These are phyloP conservation scores for Carpinus fangiana DNA, from an alignment of 306 rosid genomes.

Conservation along the genomic window DNA sequence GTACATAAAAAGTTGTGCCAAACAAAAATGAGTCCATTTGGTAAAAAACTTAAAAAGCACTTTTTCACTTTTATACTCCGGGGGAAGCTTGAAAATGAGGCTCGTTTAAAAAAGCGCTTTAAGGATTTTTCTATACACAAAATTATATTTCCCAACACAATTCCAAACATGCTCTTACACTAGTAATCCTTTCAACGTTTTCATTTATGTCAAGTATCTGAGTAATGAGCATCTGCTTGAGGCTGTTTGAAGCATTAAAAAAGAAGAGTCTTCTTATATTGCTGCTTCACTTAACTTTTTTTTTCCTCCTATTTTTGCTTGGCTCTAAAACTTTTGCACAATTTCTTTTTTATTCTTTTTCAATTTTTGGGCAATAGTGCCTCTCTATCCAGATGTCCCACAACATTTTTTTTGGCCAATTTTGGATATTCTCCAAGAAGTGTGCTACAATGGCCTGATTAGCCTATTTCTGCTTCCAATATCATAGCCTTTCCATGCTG, in stretches of 20 bases:
- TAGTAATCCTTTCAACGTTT: not conserved
- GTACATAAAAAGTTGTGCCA: no score
- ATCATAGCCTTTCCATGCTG: not conserved
- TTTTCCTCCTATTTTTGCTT: not conserved
- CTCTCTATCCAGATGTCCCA: not conserved
- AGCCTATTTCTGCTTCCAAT: not conserved
- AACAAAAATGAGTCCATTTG: no score
- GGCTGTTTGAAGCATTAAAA: not conserved
- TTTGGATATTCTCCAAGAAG: not conserved
- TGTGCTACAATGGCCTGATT: not conserved
- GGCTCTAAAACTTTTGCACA: not conserved
- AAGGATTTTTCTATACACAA: no score
- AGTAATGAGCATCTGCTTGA: not conserved
- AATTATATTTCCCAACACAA: no score
- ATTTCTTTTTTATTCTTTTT: not conserved
- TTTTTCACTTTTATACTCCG: no score
- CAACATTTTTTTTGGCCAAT: not conserved
- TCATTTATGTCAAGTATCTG: not conserved
- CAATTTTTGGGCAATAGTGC: not conserved
- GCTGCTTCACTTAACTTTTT: not conserved
- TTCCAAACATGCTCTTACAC: no score
- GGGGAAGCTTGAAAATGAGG: no score
- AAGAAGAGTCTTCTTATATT: not conserved
- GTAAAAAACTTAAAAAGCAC: no score
- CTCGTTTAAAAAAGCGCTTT: no score